Percentiles rank a stretch among this genome's conserved stretches.
These are phyloP conservation scores for Aspergillus saccharolyticus DNA, from an alignment of 495 filamentous ascomycete species.

Conservation along the genomic window DNA sequence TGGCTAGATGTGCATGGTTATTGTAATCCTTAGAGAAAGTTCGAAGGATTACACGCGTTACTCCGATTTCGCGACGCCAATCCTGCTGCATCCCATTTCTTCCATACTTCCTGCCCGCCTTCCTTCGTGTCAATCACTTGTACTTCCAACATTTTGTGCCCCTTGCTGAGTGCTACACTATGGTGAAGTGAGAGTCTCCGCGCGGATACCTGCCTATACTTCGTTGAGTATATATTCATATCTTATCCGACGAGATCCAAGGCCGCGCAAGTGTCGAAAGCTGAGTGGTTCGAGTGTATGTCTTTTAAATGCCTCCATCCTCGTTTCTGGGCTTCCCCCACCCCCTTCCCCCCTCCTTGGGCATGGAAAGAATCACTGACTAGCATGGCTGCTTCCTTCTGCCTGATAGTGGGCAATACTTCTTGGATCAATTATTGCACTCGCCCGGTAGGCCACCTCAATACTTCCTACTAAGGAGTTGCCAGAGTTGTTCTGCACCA, in stretches of 20 bases:
- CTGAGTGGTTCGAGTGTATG: not conserved
- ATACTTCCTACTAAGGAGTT: not conserved
- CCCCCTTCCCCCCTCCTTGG: not conserved
- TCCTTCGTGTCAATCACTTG: not conserved
- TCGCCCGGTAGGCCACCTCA: conserved; percentile 25
- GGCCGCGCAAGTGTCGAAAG: conserved; percentile 1
- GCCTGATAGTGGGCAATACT: conserved; percentile 7
- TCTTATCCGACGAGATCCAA: not conserved
- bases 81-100: not conserved
- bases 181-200: not conserved
- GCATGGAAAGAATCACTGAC: not conserved
- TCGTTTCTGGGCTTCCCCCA: conserved; percentile 6
- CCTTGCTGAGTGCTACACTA: not conserved
- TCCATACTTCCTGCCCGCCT: conserved; percentile 4
- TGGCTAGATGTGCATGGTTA: conserved; percentile 4
- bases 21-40: too few species aligned
- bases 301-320: not conserved
- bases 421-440: conserved; percentile 3
- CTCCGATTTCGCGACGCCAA: not conserved
- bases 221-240: not conserved
- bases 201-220: not conserved
- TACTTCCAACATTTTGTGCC: not conserved
- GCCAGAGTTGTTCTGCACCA: not conserved
- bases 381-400: conserved; percentile 9
- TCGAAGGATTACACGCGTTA: not conserved